Conservation (phyloP, 2,329 filamentous ascomycete species). For the Talaromyces marneffei region DNA sequence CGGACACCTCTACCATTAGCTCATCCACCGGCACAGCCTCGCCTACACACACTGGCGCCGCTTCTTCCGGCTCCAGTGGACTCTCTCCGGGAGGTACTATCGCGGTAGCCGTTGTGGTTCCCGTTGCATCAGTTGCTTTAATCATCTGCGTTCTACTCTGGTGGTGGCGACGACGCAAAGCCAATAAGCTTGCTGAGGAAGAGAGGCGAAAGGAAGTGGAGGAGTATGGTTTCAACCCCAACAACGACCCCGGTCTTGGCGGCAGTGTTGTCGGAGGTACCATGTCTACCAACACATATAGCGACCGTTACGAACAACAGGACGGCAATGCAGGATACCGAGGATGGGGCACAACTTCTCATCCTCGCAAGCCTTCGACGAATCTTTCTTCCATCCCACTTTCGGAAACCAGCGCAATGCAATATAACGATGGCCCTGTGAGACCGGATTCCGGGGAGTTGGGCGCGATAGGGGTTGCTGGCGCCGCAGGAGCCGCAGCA, state of each 20-base stretch:
- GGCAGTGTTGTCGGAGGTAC: conserved; percentile 48
- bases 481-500: conserved; percentile 57
- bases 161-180: conserved; percentile 84
- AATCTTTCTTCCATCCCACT: conserved; percentile 70
- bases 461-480: conserved; percentile 78
- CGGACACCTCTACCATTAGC: background rate
- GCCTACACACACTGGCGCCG: conserved; percentile 12
- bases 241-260: conserved; percentile 78
- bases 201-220: conserved; percentile 91
- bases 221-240: conserved; percentile 97
- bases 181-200: conserved; percentile 77
- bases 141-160: conserved; percentile 71
- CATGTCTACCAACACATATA: conserved; percentile 29
- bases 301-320: conserved; percentile 14
- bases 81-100: conserved; percentile 60
- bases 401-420: conserved; percentile 61
- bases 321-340: conserved; percentile 66
- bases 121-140: conserved; percentile 79
- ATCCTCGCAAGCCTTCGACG: conserved; percentile 78
- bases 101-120: conserved; percentile 88
- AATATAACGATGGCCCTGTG: conserved; percentile 59
- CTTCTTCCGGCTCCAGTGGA: conserved; percentile 21
- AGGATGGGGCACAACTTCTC: conserved; percentile 81
- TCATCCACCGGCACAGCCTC: conserved; percentile 11
- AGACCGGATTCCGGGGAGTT: conserved; percentile 60